Percentiles rank a stretch among this genome's conserved stretches.
phyloP scores from a whole-genome alignment of 495 filamentous ascomycete genomes.

The Aspergillus panamensis region DNA sequence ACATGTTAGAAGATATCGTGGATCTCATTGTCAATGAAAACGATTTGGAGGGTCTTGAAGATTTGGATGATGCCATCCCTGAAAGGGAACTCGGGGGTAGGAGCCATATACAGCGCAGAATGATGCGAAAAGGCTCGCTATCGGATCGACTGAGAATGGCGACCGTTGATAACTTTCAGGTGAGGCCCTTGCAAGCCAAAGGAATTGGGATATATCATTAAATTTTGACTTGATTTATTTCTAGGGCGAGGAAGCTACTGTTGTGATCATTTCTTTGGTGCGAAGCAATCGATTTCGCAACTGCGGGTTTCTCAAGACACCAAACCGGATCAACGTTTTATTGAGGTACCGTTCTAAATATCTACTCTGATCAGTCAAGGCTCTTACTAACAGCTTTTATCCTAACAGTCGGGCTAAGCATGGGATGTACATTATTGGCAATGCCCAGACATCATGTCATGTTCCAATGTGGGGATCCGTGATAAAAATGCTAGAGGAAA shows the following conservation, averaged over 20 bases:
- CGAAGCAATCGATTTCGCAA: slow-evolving; percentile 60
- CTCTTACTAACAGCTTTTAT: too few species aligned
- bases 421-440: slow-evolving; percentile 78
- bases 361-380: too few species aligned
- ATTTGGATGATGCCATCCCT: slow-evolving; percentile 30
- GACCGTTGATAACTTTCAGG: slow-evolving; percentile 12
- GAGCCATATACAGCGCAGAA: slow-evolving; percentile 24
- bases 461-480: slow-evolving; percentile 69
- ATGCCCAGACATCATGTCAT: slow-evolving; percentile 49
- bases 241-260: slow-evolving; percentile 69
- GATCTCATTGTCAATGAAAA: slow-evolving; percentile 48
- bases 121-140: slow-evolving; percentile 11
- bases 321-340: slow-evolving; percentile 75
- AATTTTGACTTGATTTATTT: slow-evolving; percentile 76
- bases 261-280: slow-evolving; percentile 70
- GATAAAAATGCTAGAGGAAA: slow-evolving; percentile 44
- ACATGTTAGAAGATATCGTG: slow-evolving; percentile 25
- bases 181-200: background rate
- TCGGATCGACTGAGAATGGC: background rate
- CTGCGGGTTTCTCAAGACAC: slow-evolving; percentile 66
- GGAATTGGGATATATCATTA: background rate
- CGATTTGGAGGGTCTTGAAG: too few species aligned
- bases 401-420: slow-evolving; percentile 56
- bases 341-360: too few species aligned
- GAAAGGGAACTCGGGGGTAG: background rate